Evolutionary conservation across 306 rosid species (phyloP).

Genomic region (Alnus rubra): DNA sequence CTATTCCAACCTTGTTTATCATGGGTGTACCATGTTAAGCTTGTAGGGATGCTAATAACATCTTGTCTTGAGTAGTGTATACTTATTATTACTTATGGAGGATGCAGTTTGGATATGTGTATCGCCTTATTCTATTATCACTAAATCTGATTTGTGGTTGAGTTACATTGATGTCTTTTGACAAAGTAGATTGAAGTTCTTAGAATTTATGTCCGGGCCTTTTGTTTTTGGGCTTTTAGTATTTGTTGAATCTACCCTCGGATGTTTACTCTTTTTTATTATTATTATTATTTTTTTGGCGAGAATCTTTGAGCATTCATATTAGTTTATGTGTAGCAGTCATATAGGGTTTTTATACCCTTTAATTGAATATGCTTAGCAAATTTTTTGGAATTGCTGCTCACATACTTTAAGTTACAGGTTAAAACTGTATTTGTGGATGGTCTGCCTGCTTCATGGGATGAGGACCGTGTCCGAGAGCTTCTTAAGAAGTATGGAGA

Average conservation of each 20-base stretch:
- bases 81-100: not conserved
- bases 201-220: not conserved
- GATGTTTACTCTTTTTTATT: not conserved
- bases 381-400: conserved; percentile 22
- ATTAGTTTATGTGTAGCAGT: conserved; percentile 10
- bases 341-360: not conserved
- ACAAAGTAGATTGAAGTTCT: not conserved
- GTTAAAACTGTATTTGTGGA: conserved; percentile 97
- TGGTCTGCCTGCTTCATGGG: conserved; percentile 93
- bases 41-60: conserved; percentile 10
- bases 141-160: not conserved
- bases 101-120: not conserved
- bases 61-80: not conserved
- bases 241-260: not conserved
- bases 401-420: conserved; percentile 47
- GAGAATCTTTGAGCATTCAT: conserved; percentile 10
- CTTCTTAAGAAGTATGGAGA: conserved; percentile 80
- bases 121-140: not conserved
- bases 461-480: conserved; percentile 71
- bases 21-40: not conserved
- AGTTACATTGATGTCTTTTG: not conserved
- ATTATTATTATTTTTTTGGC: no score
- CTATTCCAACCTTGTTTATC: conserved; percentile 3
- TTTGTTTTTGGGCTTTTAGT: not conserved
- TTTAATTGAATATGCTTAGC: not conserved